phyloP scores from a whole-genome alignment of 352 stramenopile genomes.

The Globisporangium splendens region DNA sequence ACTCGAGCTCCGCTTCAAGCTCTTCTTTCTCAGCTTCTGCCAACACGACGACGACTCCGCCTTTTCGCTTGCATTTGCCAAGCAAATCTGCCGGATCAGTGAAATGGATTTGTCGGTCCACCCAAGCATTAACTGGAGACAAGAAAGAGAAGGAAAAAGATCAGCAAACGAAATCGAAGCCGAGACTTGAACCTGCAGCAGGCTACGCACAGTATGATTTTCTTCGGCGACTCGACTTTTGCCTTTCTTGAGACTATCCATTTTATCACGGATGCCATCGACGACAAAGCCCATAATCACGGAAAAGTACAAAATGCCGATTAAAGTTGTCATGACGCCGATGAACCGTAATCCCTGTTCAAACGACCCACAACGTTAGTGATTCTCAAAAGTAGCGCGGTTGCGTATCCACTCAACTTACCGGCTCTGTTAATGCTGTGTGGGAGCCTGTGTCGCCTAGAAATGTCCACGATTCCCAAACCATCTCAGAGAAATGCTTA shows the following conservation, averaged over 20 bases:
- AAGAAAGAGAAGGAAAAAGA: not conserved
- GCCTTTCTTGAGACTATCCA: slow-evolving; percentile 87
- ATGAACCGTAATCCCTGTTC: slow-evolving; percentile 46
- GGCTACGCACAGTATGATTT: slow-evolving; percentile 60
- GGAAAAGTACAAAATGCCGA: slow-evolving; percentile 84
- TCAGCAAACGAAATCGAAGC: not conserved
- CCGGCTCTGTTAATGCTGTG: slow-evolving; percentile 27
- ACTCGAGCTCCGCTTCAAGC: slow-evolving; percentile 63
- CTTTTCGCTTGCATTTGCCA: slow-evolving; percentile 85
- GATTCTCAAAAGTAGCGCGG: not conserved
- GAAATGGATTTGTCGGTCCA: slow-evolving; percentile 88
- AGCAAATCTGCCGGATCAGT: slow-evolving; percentile 80
- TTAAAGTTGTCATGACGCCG: slow-evolving; percentile 53
- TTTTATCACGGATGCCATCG: slow-evolving; percentile 82
- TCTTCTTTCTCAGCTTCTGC: slow-evolving; percentile 75
- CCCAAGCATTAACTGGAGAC: slow-evolving; percentile 65
- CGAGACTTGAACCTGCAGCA: not conserved
- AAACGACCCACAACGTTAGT: too few relatives aligned
- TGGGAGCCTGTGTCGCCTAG: slow-evolving; percentile 52
- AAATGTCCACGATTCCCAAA: slow-evolving; percentile 68
- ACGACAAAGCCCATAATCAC: slow-evolving; percentile 90
- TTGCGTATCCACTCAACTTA: slow-evolving; percentile 10
- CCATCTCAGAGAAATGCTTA: slow-evolving; percentile 30
- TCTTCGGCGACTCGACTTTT: slow-evolving; percentile 78
- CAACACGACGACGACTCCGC: slow-evolving; percentile 77